Percentiles rank a stretch among this genome's conserved stretches.
These are phyloP conservation scores for Rubus idaeus DNA, from an alignment of 306 rosid genomes.

Conservation along the genomic window DNA sequence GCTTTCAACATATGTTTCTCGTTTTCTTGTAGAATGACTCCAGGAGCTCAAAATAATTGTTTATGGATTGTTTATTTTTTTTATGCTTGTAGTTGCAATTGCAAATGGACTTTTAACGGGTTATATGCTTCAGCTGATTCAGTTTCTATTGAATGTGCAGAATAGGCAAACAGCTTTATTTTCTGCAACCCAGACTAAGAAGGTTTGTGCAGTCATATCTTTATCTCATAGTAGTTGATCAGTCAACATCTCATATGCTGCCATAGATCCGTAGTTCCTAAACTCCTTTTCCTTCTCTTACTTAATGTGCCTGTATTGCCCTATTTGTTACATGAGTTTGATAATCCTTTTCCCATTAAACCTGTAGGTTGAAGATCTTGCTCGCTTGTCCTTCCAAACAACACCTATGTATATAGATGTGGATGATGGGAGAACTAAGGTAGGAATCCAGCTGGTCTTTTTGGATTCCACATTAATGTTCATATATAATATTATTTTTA, in stretches of 20 bases:
- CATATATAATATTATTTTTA: neutral
- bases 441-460: constrained; percentile 22
- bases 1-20: neutral
- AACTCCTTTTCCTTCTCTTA: neutral
- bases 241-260: neutral
- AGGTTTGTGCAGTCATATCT: constrained; percentile 52
- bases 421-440: constrained; percentile 86
- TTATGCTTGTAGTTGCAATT: neutral
- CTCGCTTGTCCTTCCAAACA: constrained; percentile 74
- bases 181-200: constrained; percentile 96
- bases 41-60: neutral
- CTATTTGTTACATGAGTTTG: neutral
- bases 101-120: neutral
- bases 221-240: neutral
- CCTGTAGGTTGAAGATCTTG: constrained; percentile 86
- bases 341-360: constrained; percentile 1
- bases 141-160: constrained; percentile 50
- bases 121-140: constrained; percentile 20
- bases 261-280: neutral
- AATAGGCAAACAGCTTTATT: constrained; percentile 89
- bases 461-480: neutral
- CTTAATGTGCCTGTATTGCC: neutral
- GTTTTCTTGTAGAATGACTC: neutral
- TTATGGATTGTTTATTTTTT: neutral
- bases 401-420: constrained; percentile 72